These are phyloP conservation scores for Diplocarpon rosae DNA, from an alignment of 2,329 filamentous ascomycete genomes.

Conservation along the genomic window DNA sequence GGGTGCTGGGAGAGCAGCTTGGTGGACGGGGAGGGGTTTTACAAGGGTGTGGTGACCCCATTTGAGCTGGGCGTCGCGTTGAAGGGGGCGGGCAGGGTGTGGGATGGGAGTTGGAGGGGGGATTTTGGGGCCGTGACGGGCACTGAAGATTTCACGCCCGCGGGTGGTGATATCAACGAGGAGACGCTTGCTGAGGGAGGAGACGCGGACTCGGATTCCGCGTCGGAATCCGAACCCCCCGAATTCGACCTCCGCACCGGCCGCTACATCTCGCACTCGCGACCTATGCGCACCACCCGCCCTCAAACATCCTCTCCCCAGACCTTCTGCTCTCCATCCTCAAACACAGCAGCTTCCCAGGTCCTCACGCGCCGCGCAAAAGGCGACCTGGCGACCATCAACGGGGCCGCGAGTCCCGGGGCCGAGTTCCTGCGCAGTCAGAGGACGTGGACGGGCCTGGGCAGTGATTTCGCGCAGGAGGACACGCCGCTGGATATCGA, in stretches of 20 bases:
- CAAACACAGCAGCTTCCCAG: constrained; percentile 29
- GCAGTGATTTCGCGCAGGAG: constrained; percentile 69
- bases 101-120: constrained; percentile 82
- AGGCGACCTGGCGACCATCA: constrained; percentile 68
- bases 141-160: constrained; percentile 19
- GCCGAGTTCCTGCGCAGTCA: constrained; percentile 76
- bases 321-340: background rate
- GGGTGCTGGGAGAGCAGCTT: constrained; percentile 96
- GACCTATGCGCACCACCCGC: constrained; percentile 49
- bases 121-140: constrained; percentile 59
- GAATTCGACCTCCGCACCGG: constrained; percentile 90
- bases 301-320: background rate
- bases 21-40: constrained; percentile 81
- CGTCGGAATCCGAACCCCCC: constrained; percentile 67
- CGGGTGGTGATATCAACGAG: background rate
- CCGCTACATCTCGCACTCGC: constrained; percentile 65
- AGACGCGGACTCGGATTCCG: constrained; percentile 29
- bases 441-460: constrained; percentile 83
- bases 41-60: constrained; percentile 82
- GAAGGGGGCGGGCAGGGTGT: constrained; percentile 64
- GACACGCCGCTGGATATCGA: constrained; percentile 55
- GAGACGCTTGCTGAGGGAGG: background rate
- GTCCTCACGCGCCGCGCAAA: constrained; percentile 53
- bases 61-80: constrained; percentile 76
- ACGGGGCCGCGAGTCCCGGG: constrained; percentile 79